Percentiles rank a stretch among this genome's conserved stretches.
phyloP scores from a whole-genome alignment of 805 yeast genomes.

The Maudiozyma serrabonitensis region DNA sequence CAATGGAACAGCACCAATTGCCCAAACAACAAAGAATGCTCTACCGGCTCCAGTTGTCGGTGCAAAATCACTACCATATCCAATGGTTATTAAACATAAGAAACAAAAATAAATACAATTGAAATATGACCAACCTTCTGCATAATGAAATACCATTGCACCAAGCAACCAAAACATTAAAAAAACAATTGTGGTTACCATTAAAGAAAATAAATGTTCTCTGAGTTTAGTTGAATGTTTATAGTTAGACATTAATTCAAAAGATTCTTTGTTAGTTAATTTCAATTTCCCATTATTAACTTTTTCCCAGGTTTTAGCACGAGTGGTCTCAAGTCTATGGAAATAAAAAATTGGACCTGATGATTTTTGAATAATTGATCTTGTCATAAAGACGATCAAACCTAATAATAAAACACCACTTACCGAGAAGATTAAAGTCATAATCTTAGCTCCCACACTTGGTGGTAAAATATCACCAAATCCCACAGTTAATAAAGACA shows the following conservation, averaged over 20 bases:
- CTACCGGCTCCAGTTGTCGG: constrained; percentile 59
- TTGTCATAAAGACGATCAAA: constrained; percentile 58
- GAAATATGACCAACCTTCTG: constrained; percentile 68
- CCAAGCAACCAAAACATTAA: constrained; percentile 64
- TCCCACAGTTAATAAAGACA: constrained; percentile 71
- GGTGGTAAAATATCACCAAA: constrained; percentile 63
- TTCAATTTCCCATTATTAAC: constrained; percentile 9
- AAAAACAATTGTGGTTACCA: constrained; percentile 36
- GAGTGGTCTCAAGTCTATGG: constrained; percentile 48
- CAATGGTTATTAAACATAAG: constrained; percentile 68
- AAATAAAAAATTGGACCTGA: constrained; percentile 56
- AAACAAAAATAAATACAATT: constrained; percentile 67
- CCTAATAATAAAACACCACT: constrained; percentile 69
- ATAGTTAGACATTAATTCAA: constrained; percentile 45
- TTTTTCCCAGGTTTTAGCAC: constrained; percentile 28
- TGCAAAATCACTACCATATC: constrained; percentile 76
- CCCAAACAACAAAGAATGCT: constrained; percentile 71
- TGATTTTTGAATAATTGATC: constrained; percentile 52
- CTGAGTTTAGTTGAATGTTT: constrained; percentile 32
- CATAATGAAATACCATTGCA: constrained; percentile 47
- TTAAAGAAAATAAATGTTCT: constrained; percentile 34
- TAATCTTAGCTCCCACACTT: constrained; percentile 43
- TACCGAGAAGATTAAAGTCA: constrained; percentile 54
- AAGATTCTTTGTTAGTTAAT: constrained; percentile 39
- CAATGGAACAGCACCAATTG: constrained; percentile 71